phyloP scores from a whole-genome alignment of 306 rosid species.

The Glycine latifolia region DNA sequence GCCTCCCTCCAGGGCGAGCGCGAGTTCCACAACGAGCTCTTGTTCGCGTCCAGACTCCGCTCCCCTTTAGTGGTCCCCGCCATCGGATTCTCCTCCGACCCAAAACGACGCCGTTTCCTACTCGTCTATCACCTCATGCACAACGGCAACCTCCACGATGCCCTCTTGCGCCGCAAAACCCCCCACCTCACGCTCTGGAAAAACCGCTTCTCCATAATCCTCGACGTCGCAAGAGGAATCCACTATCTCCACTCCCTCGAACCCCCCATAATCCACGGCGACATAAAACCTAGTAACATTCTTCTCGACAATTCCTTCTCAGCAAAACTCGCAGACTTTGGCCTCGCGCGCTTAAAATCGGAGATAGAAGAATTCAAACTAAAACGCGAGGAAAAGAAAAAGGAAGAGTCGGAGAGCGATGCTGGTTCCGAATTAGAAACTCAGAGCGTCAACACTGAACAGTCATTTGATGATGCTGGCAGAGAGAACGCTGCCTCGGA shows the following conservation, averaged over 20 bases:
- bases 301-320: slow-evolving; percentile 62
- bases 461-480: slow-evolving; percentile 47
- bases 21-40: slow-evolving; percentile 95
- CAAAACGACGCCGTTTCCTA: slow-evolving; percentile 68
- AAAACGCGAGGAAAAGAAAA: slow-evolving; percentile 17
- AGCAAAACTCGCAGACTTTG: slow-evolving; percentile 87
- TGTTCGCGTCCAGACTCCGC: slow-evolving; percentile 72
- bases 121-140: slow-evolving; percentile 78
- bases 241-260: slow-evolving; percentile 77
- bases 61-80: slow-evolving; percentile 61
- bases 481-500: slow-evolving; percentile 22
- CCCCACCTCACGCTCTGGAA: slow-evolving; percentile 71
- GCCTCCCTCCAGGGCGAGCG: slow-evolving; percentile 85
- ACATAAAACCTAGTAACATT: slow-evolving; percentile 88
- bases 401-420: slow-evolving; percentile 64
- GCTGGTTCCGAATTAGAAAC: slow-evolving; percentile 68
- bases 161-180: slow-evolving; percentile 60
- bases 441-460: slow-evolving; percentile 67
- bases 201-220: slow-evolving; percentile 54
- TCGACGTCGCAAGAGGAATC: slow-evolving; percentile 70
- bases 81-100: slow-evolving; percentile 78
- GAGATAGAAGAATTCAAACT: slow-evolving; percentile 41
- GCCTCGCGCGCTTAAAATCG: slow-evolving; percentile 73
- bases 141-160: slow-evolving; percentile 88
- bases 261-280: slow-evolving; percentile 85